A percentile compares a stretch with the other conserved stretches of the same genome.
Evolutionary conservation across 805 yeast genomes (phyloP).

Genomic region (Saturnispora quitensis): DNA sequence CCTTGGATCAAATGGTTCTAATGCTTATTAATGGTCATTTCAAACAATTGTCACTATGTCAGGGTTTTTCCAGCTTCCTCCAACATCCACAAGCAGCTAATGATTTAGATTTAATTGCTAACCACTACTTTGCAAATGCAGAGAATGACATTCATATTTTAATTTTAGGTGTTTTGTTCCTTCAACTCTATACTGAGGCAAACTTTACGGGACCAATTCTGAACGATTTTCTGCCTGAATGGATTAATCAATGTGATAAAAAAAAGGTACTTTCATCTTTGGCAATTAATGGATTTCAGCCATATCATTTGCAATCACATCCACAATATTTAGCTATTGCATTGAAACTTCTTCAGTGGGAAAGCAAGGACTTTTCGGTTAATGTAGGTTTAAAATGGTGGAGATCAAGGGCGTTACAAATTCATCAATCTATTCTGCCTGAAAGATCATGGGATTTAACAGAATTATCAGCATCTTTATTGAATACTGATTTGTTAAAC

Average conservation of each 20-base stretch:
- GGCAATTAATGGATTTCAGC: slow-evolving; percentile 46
- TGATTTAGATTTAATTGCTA: not conserved
- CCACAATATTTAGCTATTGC: slow-evolving; percentile 4
- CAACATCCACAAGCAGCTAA: not conserved
- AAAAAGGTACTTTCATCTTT: slow-evolving; percentile 11
- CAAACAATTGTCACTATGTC: slow-evolving; percentile 1
- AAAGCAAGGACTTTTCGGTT: slow-evolving; percentile 24
- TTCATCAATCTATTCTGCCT: slow-evolving; percentile 52
- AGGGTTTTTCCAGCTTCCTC: slow-evolving; percentile 16
- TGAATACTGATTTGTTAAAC: slow-evolving; percentile 28
- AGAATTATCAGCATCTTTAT: slow-evolving; percentile 32
- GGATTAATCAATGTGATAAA: slow-evolving; percentile 5
- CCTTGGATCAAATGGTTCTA: not conserved
- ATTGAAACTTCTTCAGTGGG: not conserved
- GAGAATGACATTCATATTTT: slow-evolving; percentile 13
- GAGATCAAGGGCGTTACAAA: slow-evolving; percentile 61
- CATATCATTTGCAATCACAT: slow-evolving; percentile 42
- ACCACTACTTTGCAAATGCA: not conserved
- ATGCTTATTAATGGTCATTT: slow-evolving; percentile 7
- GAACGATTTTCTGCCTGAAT: not conserved
- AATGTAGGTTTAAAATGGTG: slow-evolving; percentile 59
- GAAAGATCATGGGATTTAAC: slow-evolving; percentile 44
- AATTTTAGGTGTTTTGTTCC: slow-evolving; percentile 44
- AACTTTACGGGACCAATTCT: slow-evolving; percentile 80
- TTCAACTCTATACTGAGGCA: slow-evolving; percentile 63